Conservation (phyloP, 345 rosid genomes). For the Citrus hindsii region DNA sequence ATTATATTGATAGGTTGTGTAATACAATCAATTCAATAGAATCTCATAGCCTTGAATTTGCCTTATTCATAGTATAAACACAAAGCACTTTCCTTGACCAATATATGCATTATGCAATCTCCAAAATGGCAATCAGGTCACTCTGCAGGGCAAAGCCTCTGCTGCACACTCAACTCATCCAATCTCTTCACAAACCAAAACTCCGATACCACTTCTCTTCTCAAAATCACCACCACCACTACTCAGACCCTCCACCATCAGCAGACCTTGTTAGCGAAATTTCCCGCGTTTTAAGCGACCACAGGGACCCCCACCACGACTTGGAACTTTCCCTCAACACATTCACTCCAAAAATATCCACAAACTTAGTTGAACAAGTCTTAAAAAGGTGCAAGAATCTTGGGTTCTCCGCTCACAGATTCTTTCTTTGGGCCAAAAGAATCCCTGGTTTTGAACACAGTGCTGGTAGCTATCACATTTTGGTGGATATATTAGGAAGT, state of each 20-base stretch:
- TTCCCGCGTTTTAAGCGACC: conserved; percentile 74
- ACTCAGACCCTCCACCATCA: conserved; percentile 11
- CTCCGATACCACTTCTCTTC: conserved; percentile 18
- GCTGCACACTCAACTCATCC: conserved; percentile 5
- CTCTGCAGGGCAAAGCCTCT: conserved; percentile 10
- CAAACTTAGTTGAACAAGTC: conserved; percentile 68
- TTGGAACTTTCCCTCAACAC: conserved; percentile 48
- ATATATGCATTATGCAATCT: neutral
- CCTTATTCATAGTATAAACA: too few species aligned
- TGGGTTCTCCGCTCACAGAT: conserved; percentile 77
- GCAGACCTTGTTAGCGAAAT: conserved; percentile 58
- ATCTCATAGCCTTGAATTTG: too few species aligned
- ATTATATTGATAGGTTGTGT: too few species aligned
- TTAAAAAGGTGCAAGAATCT: conserved; percentile 80
- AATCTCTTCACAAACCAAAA: conserved; percentile 22
- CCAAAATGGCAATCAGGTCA: conserved; percentile 32
- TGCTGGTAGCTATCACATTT: conserved; percentile 50
- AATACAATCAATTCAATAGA: too few species aligned
- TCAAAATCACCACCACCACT: neutral
- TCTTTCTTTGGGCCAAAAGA: conserved; percentile 83
- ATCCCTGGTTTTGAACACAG: conserved; percentile 62
- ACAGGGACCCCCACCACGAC: conserved; percentile 71
- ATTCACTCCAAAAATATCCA: conserved; percentile 48
- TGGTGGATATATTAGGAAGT: conserved; percentile 68
- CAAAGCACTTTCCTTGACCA: too few species aligned